phyloP scores from a whole-genome alignment of 2,329 filamentous ascomycete genomes.

The Metarhizium anisopliae region DNA sequence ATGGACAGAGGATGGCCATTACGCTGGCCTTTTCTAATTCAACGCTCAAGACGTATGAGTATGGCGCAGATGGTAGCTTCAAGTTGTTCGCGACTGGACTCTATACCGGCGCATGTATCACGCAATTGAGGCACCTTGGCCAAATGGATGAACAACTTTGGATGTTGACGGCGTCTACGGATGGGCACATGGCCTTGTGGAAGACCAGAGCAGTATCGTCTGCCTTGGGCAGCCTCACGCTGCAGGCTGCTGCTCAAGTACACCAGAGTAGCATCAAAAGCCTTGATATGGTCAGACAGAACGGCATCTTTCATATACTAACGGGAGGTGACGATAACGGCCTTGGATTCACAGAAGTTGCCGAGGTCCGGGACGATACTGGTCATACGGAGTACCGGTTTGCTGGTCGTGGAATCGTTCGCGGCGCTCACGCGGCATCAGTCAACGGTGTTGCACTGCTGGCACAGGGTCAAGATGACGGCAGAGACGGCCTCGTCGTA shows the following conservation, averaged over 20 bases:
- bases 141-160: constrained; percentile 18
- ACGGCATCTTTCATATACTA: constrained; percentile 40
- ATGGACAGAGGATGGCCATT: constrained; percentile 41
- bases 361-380: constrained; percentile 7
- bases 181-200: constrained; percentile 55
- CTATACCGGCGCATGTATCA: constrained; percentile 70
- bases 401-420: constrained; percentile 16
- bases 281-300: constrained; percentile 34
- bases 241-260: constrained; percentile 33
- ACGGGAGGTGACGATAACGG: constrained; percentile 88
- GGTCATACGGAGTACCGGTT: constrained; percentile 13
- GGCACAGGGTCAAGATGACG: constrained; percentile 6
- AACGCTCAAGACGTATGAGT: constrained; percentile 53
- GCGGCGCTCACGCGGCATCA: constrained; percentile 60
- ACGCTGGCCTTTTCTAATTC: constrained; percentile 81
- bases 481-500: constrained; percentile 15
- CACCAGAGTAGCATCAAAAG: constrained; percentile 80
- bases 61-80: constrained; percentile 34
- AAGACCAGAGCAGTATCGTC: constrained; percentile 10
- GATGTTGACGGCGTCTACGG: constrained; percentile 66
- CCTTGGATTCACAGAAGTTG: constrained; percentile 45
- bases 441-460: constrained; percentile 49
- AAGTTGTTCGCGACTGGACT: constrained; percentile 40
- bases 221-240: constrained; percentile 11
- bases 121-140: constrained; percentile 45